These are phyloP conservation scores for Acer saccharum DNA, from an alignment of 345 rosid species.

Conservation along the genomic window DNA sequence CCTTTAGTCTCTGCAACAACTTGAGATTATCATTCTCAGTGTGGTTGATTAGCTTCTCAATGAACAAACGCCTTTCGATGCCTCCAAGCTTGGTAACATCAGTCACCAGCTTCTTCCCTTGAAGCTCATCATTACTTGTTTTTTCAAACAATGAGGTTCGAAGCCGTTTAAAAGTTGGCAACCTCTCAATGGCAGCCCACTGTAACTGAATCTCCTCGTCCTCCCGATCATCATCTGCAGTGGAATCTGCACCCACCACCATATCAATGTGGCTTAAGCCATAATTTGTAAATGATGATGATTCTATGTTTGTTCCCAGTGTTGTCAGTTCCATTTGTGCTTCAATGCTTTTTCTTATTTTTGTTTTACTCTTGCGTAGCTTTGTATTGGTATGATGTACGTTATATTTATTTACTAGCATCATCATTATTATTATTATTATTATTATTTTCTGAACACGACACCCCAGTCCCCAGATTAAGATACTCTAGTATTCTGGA, in stretches of 20 bases:
- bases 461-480: too few species aligned
- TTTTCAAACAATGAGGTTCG: constrained; percentile 41
- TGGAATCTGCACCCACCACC: background rate
- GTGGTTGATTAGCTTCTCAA: constrained; percentile 55
- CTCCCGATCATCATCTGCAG: constrained; percentile 26
- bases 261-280: background rate
- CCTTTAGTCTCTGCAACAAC: constrained; percentile 43
- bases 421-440: too few species aligned
- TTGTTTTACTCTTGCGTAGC: background rate
- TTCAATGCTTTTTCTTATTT: too few species aligned
- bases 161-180: constrained; percentile 49
- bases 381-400: background rate
- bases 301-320: constrained; percentile 4
- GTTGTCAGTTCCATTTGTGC: background rate
- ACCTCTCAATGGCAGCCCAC: constrained; percentile 56
- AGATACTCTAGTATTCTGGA: too few species aligned
- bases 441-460: too few species aligned
- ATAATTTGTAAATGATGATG: background rate
- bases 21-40: constrained; percentile 51
- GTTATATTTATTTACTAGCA: background rate
- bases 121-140: constrained; percentile 4
- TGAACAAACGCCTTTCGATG: constrained; percentile 41
- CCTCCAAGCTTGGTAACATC: constrained; percentile 54
- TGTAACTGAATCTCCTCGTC: constrained; percentile 39
- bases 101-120: constrained; percentile 30